Evolutionary conservation across 2,329 filamentous ascomycete species (phyloP).

Genomic region (Furcasterigmium furcatum): DNA sequence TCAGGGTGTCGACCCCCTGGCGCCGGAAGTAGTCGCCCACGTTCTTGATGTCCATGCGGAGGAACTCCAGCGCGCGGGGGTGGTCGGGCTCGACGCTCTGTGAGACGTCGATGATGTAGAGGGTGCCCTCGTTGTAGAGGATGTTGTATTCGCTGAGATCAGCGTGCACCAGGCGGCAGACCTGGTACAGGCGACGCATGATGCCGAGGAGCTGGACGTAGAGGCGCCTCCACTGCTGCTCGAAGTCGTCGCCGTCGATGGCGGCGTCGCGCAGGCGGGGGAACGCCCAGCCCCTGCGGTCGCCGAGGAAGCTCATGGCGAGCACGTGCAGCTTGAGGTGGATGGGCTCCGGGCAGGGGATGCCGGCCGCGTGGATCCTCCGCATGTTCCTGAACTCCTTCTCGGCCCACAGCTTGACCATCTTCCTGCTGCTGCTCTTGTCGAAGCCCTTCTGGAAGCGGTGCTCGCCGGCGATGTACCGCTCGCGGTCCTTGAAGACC

Average conservation of each 20-base stretch:
- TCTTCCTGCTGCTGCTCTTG: conserved; percentile 91
- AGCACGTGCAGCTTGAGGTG: conserved; percentile 90
- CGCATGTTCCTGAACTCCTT: conserved; percentile 96
- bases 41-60: conserved; percentile 99
- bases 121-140: conserved; percentile 75
- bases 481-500: conserved; percentile 95
- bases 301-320: conserved; percentile 91
- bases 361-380: conserved; percentile 77
- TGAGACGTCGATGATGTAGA: conserved; percentile 96
- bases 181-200: conserved; percentile 92
- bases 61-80: conserved; percentile 84
- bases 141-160: conserved; percentile 99
- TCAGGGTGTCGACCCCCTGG: conserved; percentile 76
- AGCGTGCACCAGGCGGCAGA: conserved; percentile 87
- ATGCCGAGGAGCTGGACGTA: conserved; percentile 83
- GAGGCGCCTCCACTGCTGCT: conserved; percentile 70
- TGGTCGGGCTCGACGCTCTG: conserved; percentile 98
- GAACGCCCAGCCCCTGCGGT: conserved; percentile 81
- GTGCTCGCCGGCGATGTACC: conserved; percentile 93
- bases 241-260: conserved; percentile 64
- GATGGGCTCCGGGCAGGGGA: conserved; percentile 87
- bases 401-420: conserved; percentile 98
- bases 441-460: conserved; percentile 88
- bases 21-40: conserved; percentile 87
- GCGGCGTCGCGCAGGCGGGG: conserved; percentile 86